These are phyloP conservation scores for Hevea brasiliensis DNA, from an alignment of 345 rosid genomes.

Conservation along the genomic window DNA sequence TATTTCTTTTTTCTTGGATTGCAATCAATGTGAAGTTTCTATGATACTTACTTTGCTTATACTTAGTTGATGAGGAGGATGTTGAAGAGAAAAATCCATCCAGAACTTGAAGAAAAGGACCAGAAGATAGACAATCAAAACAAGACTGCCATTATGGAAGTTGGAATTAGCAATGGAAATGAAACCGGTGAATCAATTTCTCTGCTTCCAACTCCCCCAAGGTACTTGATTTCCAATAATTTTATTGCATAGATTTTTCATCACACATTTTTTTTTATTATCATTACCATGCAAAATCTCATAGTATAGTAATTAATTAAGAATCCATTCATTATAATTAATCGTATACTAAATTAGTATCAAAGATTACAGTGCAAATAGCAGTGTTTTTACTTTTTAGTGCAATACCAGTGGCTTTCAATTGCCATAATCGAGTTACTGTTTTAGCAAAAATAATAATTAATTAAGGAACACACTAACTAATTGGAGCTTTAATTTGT, in stretches of 20 bases:
- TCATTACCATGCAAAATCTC: too few species aligned
- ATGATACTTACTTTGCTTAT: not conserved
- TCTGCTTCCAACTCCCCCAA: conserved; percentile 14
- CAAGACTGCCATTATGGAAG: conserved; percentile 31
- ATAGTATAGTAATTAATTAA: too few species aligned
- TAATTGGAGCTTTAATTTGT: not conserved
- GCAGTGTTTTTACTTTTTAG: too few species aligned
- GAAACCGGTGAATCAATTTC: conserved; percentile 32
- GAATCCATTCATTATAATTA: too few species aligned
- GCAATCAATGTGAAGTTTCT: not conserved
- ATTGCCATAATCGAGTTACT: too few species aligned
- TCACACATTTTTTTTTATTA: too few species aligned
- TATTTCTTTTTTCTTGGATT: not conserved
- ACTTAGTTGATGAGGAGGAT: conserved; percentile 74
- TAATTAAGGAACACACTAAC: not conserved
- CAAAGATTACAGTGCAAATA: too few species aligned
- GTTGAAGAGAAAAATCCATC: conserved; percentile 88
- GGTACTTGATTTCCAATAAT: conserved; percentile 5
- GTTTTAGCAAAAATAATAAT: not conserved
- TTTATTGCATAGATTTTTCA: not conserved
- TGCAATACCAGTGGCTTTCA: too few species aligned
- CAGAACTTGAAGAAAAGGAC: conserved; percentile 57
- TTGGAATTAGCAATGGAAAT: conserved; percentile 16
- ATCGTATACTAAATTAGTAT: too few species aligned
- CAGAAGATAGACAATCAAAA: conserved; percentile 28